A percentile compares a stretch with the other conserved stretches of the same genome.
Evolutionary conservation across 306 rosid species (phyloP).

Genomic region (Vigna unguiculata): DNA sequence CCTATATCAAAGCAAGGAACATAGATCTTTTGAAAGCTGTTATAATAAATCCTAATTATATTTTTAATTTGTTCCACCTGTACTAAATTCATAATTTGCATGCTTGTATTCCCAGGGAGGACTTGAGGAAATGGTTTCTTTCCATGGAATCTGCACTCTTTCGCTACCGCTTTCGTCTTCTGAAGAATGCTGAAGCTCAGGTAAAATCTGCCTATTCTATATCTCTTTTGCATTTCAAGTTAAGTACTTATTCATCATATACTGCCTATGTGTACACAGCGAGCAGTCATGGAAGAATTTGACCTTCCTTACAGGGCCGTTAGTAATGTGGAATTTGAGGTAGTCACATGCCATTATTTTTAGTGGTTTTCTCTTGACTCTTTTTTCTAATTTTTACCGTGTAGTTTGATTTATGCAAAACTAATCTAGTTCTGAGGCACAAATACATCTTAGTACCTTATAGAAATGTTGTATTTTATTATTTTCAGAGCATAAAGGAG

Average conservation of each 20-base stretch:
- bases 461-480: neutral
- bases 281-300: constrained; percentile 72
- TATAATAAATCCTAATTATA: constrained; percentile 15
- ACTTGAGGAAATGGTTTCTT: constrained; percentile 95
- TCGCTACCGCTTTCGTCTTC: constrained; percentile 66
- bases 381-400: constrained; percentile 27
- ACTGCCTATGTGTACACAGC: constrained; percentile 59
- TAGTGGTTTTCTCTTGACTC: constrained; percentile 15
- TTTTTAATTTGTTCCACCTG: constrained; percentile 11
- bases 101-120: constrained; percentile 64
- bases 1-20: constrained; percentile 13
- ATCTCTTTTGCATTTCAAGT: constrained; percentile 30
- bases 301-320: constrained; percentile 75
- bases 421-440: constrained; percentile 14
- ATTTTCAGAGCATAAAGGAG: constrained; percentile 69
- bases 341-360: constrained; percentile 48
- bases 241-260: constrained; percentile 29
- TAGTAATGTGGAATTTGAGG: constrained; percentile 77
- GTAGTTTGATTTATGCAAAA: constrained; percentile 24
- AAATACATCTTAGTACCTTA: constrained; percentile 13
- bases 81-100: constrained; percentile 26
- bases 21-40: neutral
- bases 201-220: constrained; percentile 48
- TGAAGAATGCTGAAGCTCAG: constrained; percentile 72
- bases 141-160: constrained; percentile 85